Evolutionary conservation across 805 yeast genomes (phyloP), one percentile per base, ranked within the genome.

Genomic region (Zygoascus biomembranicola): DNA sequence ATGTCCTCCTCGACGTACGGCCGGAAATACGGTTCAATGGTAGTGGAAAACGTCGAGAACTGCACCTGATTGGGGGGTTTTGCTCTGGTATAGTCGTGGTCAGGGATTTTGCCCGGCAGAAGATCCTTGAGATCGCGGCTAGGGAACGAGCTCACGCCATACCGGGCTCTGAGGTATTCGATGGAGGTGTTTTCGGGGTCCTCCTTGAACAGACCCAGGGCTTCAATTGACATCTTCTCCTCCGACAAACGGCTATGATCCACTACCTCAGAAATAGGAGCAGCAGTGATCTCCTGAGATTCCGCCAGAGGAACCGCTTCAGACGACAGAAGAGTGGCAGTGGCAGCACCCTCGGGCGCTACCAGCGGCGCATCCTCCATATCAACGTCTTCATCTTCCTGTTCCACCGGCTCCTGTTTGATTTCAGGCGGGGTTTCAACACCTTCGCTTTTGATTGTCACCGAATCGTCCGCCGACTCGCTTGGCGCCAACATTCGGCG

Each of bases 31-130:
- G 90, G 87, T 66, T 94, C 99, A 39, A 90, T 77, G 60, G 85
- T 88, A 1, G 90, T 72, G 59, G 87, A 85, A 66, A 87, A 94
- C 0, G 99, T 90, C 11, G 87, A 76, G 66, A 87, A 90, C 64
- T 90, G 97, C 16, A 92, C 94, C 71, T 94, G 99, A 67, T 89
- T 92, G 1, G 89, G 70, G 18, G 90, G 90, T 63, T 90, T 92
- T 13, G 84, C 80, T 57, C 82, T 81, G 5, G 96, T 84, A 60
- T 87, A 89, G 68, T 94, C 98, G 53, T 77, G 78, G 66, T 87
- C 82, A 10, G 99, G 99, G 26, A 90, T 83, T 37, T 76, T 80
- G 2, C 99, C 99, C 0, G 99, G 96, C 32, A 94, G 73, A 57
- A 85, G 68, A 52, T 82, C 85, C 59, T 80, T 75, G 46, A 94